Evolutionary conservation across 2,329 filamentous ascomycete species (phyloP).

Genomic region (Aspergillus tubingensis): DNA sequence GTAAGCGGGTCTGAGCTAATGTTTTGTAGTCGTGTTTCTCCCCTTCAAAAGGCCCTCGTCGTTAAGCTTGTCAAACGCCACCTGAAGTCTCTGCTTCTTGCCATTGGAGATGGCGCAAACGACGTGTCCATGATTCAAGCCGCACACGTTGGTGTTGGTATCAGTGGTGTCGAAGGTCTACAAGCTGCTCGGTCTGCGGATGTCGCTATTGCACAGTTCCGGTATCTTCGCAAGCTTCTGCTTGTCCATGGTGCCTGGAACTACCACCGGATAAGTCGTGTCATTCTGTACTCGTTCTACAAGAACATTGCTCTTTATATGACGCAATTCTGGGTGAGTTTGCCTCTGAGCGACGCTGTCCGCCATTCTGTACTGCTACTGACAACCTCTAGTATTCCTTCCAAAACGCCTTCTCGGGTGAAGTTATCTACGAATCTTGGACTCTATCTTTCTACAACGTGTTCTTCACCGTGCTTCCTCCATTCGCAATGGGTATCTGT

Average conservation of each 20-base stretch:
- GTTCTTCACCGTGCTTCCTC: slow-evolving; percentile 91
- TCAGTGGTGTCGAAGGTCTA: slow-evolving; percentile 93
- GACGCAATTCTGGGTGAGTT: slow-evolving; percentile 95
- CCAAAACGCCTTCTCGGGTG: slow-evolving; percentile 95
- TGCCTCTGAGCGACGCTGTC: background rate
- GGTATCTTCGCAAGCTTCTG: slow-evolving; percentile 88
- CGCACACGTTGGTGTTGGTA: slow-evolving; percentile 95
- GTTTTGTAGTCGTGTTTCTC: slow-evolving; percentile 77
- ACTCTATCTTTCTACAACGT: slow-evolving; percentile 99
- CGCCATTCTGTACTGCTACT: slow-evolving; percentile 5
- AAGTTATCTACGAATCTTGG: slow-evolving; percentile 99
- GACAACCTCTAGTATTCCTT: slow-evolving; percentile 74
- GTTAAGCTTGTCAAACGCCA: slow-evolving; percentile 98
- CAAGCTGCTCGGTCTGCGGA: slow-evolving; percentile 95
- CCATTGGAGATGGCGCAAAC: slow-evolving; percentile 96
- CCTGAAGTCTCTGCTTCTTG: slow-evolving; percentile 85
- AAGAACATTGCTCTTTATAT: slow-evolving; percentile 99
- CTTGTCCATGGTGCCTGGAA: slow-evolving; percentile 97
- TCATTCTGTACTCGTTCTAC: slow-evolving; percentile 98
- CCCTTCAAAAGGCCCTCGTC: slow-evolving; percentile 93
- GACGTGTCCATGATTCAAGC: slow-evolving; percentile 99
- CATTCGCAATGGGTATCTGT: slow-evolving; percentile 91
- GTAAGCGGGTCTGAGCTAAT: slow-evolving; percentile 10
- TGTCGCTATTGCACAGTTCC: slow-evolving; percentile 93
- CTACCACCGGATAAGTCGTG: slow-evolving; percentile 94